phyloP scores from a whole-genome alignment of 2,329 filamentous ascomycete genomes.

The Fusarium buharicum region DNA sequence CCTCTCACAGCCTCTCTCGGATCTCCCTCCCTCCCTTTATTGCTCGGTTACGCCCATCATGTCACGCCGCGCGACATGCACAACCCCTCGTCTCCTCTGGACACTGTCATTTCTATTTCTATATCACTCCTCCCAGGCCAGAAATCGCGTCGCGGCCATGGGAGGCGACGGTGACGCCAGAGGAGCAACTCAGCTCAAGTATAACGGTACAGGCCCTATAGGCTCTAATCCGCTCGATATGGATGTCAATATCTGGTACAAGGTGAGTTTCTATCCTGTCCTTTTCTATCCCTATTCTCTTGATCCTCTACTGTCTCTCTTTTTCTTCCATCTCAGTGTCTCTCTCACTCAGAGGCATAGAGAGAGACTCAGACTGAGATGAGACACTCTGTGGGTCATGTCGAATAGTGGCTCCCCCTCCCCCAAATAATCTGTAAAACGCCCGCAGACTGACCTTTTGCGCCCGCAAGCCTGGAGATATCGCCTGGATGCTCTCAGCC shows the following conservation, averaged over 20 bases:
- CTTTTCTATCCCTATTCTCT: neutral
- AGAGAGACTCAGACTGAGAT: conserved; percentile 6
- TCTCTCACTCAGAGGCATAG: conserved; percentile 5
- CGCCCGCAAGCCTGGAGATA: conserved; percentile 72
- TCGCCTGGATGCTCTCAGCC: conserved; percentile 83
- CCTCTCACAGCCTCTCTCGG: neutral
- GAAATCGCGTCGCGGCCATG: conserved; percentile 31
- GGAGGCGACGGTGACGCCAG: conserved; percentile 55
- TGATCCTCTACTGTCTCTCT: neutral
- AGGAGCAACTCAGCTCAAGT: conserved; percentile 58
- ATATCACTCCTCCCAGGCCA: conserved; percentile 35
- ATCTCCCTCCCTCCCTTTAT: neutral
- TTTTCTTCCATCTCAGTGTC: neutral
- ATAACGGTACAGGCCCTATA: conserved; percentile 71
- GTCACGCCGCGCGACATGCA: conserved; percentile 17
- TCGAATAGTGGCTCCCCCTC: conserved; percentile 12
- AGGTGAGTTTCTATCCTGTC: conserved; percentile 59
- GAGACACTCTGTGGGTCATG: conserved; percentile 26
- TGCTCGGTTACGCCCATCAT: conserved; percentile 8
- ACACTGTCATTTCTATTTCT: conserved; percentile 27
- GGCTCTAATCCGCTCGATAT: conserved; percentile 75
- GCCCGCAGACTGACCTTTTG: conserved; percentile 46
- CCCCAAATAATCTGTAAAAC: conserved; percentile 18
- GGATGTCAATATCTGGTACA: conserved; percentile 82
- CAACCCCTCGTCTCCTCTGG: conserved; percentile 7